Base-by-base conservation (phyloP, 306 rosid species). In the Pyrus betulifolia region DNA sequence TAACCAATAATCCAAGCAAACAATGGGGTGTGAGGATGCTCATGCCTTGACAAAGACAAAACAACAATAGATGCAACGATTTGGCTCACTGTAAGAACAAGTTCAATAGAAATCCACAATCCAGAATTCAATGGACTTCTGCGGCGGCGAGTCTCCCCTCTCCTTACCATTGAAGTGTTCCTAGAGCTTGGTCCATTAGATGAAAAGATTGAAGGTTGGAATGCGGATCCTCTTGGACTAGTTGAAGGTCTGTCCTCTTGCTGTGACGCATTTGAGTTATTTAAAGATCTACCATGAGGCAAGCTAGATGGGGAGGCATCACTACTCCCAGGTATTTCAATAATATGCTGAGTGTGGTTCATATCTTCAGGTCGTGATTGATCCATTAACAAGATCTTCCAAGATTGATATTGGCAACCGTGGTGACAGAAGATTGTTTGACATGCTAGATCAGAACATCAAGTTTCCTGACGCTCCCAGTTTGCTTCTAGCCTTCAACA, bases 71-170 rank as follows among this genome's bases (percentile, higher is more conserved):
- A 90, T 21, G 93, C 97, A 79, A 92, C 82, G 71, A 95, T 95
- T 82, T 95, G 99, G 86, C 99, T 81, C 49, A 90, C 22, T 27
- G 93, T 87, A 79, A 95, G 96, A 67, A 81, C 88, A 69, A 95
- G 88, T 79, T 95, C 97, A 82, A 95, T 78, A 54, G 97, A 95
- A 83, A 95, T 90, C 97, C 99, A 95, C 70, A 95, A 59, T 59
- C 91, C 96, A 18, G 99, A 95, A 84, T 95, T 94, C 82, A 90
- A 83, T 4, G 99, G 97, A 83, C 97, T 92, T 81, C 97, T 86
- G 63, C 81, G 92, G 38, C 92, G 92, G 40, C 91, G 97, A 6
- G 84, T 67, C 11, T 95, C 97, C 78, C 90, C 96, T 69, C 96
- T 87, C 65, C 99, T 88, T 23, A 76, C 58, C 6, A 75, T 78